A percentile compares a stretch with the other conserved stretches of the same genome.
These are phyloP conservation scores for Fusarium sp. DNA, from an alignment of 2,329 filamentous ascomycete species.

Conservation along the genomic window DNA sequence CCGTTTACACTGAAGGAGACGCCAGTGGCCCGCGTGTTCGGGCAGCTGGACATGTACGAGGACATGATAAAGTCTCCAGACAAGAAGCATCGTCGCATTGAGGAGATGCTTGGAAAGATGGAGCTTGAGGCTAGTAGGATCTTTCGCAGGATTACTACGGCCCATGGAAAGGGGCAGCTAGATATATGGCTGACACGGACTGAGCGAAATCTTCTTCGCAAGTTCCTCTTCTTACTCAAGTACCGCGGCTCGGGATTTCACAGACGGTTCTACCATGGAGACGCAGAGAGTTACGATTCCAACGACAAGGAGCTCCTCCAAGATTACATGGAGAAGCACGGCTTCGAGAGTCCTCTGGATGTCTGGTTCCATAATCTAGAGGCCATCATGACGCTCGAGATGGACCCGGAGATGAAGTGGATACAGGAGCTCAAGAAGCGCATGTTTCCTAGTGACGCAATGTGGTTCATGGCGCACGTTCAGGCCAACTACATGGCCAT, in stretches of 20 bases:
- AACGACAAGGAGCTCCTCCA: conserved; percentile 36
- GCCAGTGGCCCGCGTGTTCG: conserved; percentile 36
- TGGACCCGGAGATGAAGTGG: conserved; percentile 40
- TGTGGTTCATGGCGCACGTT: conserved; percentile 39
- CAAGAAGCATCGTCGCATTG: conserved; percentile 31
- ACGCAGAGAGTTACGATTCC: conserved; percentile 44
- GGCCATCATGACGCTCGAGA: conserved; percentile 41
- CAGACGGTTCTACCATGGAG: conserved; percentile 49
- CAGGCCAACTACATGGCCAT: conserved; percentile 43
- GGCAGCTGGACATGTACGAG: conserved; percentile 42
- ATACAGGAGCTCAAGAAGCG: conserved; percentile 13
- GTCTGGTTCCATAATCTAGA: conserved; percentile 45
- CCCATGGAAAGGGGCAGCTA: background rate
- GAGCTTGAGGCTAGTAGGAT: conserved; percentile 40
- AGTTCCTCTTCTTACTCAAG: conserved; percentile 58
- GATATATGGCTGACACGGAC: conserved; percentile 44
- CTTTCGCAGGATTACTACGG: conserved; percentile 40
- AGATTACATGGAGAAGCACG: conserved; percentile 39
- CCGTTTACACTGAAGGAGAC: conserved; percentile 28
- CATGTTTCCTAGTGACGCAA: conserved; percentile 40
- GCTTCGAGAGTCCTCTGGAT: conserved; percentile 38
- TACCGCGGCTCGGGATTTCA: conserved; percentile 52
- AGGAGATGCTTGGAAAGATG: conserved; percentile 38
- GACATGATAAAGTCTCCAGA: conserved; percentile 24
- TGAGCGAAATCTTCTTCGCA: conserved; percentile 52